Percentiles rank a stretch among this genome's conserved stretches.
Conservation (phyloP, 108 stramenopile species). For the Cyclotella choctawhatcheeana region DNA sequence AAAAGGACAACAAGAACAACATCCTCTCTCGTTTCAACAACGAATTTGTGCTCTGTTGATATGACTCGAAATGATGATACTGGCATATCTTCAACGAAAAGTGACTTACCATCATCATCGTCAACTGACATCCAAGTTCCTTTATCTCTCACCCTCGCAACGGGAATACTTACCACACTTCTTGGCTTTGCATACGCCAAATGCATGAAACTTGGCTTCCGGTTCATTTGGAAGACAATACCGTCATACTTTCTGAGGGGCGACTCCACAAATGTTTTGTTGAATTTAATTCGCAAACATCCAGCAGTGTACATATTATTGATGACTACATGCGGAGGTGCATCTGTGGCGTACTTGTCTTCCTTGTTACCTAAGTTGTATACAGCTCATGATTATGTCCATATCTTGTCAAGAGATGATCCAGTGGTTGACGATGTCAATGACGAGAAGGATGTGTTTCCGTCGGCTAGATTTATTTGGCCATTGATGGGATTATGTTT, state of each 20-base stretch:
- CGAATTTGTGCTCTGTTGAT: background rate
- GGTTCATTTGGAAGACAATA: constrained; percentile 32
- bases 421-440: background rate
- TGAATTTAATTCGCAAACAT: constrained; percentile 12
- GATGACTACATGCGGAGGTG: constrained; percentile 22
- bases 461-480: constrained; percentile 30
- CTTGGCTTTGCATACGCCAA: constrained; percentile 32
- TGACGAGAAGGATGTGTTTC: constrained; percentile 40
- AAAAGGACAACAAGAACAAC: no score
- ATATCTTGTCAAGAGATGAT: constrained; percentile 31
- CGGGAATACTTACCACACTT: constrained; percentile 32
- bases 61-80: background rate
- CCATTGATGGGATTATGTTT: constrained; percentile 53
- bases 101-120: background rate
- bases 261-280: background rate
- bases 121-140: constrained; percentile 6
- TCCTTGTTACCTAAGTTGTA: constrained; percentile 22
- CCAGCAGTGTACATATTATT: constrained; percentile 27
- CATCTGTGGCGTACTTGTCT: constrained; percentile 21
- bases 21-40: no score
- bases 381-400: constrained; percentile 42
- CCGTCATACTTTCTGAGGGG: constrained; percentile 2
- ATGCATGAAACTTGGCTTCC: constrained; percentile 32
- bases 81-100: background rate
- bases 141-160: constrained; percentile 21